phyloP scores from a whole-genome alignment of 2,329 filamentous ascomycete species.

The Tolypocladium amazonense region DNA sequence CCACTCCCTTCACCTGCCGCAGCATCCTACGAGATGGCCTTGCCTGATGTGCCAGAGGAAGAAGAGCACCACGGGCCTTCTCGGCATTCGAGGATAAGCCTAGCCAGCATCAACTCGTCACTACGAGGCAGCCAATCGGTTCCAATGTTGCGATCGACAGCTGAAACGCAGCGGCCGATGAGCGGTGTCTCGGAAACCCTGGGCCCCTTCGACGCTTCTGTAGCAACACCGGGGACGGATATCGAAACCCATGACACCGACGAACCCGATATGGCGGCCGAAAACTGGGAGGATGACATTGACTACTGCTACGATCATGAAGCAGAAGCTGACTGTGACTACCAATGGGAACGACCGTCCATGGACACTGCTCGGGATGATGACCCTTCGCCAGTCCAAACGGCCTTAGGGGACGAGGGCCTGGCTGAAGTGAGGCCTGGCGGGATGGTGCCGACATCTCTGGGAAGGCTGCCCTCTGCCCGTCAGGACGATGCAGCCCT shows the following conservation, averaged over 20 bases:
- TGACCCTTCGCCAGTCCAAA: conserved; percentile 10
- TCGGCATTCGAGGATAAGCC: conserved; percentile 30
- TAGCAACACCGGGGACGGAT: conserved; percentile 13
- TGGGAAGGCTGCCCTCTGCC: conserved; percentile 16
- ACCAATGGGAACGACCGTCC: conserved; percentile 52
- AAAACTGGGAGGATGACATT: conserved; percentile 59
- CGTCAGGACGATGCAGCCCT: conserved; percentile 35
- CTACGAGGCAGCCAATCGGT: conserved; percentile 45
- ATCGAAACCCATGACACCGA: conserved; percentile 6
- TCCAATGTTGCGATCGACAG: conserved; percentile 38
- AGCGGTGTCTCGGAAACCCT: conserved; percentile 44
- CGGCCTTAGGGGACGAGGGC: conserved; percentile 13
- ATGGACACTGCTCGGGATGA: conserved; percentile 26
- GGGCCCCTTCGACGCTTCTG: conserved; percentile 30
- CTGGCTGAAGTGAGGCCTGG: conserved; percentile 10
- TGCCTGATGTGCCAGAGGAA: conserved; percentile 53
- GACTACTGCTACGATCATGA: conserved; percentile 63
- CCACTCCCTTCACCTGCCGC: conserved; percentile 17
- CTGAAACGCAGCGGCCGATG: conserved; percentile 26
- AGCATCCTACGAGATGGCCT: conserved; percentile 27
- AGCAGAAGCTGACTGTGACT: conserved; percentile 55
- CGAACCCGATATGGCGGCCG: conserved; percentile 16
- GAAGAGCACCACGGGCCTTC: conserved; percentile 37
- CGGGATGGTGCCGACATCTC: conserved; percentile 11
- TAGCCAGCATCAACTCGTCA: conserved; percentile 37